phyloP scores from a whole-genome alignment of 495 filamentous ascomycete genomes.

The Lentithecium fluviatile region DNA sequence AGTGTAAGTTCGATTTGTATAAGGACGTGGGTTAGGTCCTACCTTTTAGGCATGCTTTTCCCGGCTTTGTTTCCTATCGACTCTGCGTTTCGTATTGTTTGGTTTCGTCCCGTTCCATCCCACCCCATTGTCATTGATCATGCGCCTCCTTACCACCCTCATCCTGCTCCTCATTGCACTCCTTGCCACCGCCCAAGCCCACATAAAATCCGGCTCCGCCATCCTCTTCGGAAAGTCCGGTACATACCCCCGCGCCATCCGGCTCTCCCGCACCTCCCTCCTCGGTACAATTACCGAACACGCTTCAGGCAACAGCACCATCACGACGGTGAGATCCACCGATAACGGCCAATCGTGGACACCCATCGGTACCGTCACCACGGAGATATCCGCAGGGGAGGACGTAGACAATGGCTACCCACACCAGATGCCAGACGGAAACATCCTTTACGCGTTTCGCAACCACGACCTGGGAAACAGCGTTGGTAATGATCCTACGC shows the following conservation, averaged over 20 bases:
- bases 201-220: neutral
- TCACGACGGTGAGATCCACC: constrained; percentile 46
- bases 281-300: constrained; percentile 48
- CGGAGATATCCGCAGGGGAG: constrained; percentile 38
- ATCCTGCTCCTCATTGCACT: neutral
- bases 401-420: constrained; percentile 63
- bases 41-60: too few species aligned
- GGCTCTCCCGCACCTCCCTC: constrained; percentile 46
- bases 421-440: constrained; percentile 51
- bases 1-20: too few species aligned
- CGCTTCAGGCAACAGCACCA: constrained; percentile 38
- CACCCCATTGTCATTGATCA: neutral
- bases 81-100: too few species aligned
- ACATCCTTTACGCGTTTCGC: constrained; percentile 58
- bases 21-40: too few species aligned
- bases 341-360: constrained; percentile 48
- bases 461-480: constrained; percentile 53
- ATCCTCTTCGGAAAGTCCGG: constrained; percentile 35
- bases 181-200: constrained; percentile 13
- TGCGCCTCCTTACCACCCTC: neutral
- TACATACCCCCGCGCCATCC: constrained; percentile 53
- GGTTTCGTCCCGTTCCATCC: neutral
- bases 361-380: constrained; percentile 38
- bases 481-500: constrained; percentile 44
- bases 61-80: too few species aligned